These are phyloP conservation scores for Delphinella strobiligena DNA, from an alignment of 2,329 filamentous ascomycete species.

Conservation along the genomic window DNA sequence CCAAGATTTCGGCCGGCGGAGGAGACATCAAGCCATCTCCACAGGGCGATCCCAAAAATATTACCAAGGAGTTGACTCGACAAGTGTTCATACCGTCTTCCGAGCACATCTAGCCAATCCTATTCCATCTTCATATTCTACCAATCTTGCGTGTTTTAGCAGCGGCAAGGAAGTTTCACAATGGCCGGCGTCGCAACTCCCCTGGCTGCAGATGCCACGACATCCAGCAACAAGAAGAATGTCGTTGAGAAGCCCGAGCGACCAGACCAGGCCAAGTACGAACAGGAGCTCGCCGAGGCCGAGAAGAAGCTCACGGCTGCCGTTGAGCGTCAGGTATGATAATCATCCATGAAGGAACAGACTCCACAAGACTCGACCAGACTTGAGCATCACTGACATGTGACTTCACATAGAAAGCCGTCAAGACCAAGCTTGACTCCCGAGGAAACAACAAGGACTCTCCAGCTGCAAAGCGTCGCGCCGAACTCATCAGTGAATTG, in stretches of 20 bases:
- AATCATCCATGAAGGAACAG: too few relatives aligned
- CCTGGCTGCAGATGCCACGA: slow-evolving; percentile 20
- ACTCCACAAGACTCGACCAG: too few relatives aligned
- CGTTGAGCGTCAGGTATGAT: slow-evolving; percentile 57
- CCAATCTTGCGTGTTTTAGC: background rate
- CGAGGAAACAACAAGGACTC: slow-evolving; percentile 73
- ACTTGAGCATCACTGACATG: background rate
- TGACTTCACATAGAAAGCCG: slow-evolving; percentile 50
- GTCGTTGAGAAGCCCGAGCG: slow-evolving; percentile 56
- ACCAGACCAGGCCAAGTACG: slow-evolving; percentile 78
- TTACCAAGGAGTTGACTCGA: background rate
- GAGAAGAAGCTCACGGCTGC: slow-evolving; percentile 77
- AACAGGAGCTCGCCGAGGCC: slow-evolving; percentile 63
- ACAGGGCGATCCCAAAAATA: background rate
- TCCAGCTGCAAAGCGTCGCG: slow-evolving; percentile 67
- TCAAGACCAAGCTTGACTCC: slow-evolving; percentile 83
- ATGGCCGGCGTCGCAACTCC: slow-evolving; percentile 26
- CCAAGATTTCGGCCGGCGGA: background rate
- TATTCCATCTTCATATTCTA: too few relatives aligned
- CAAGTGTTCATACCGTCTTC: background rate
- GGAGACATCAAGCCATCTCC: background rate
- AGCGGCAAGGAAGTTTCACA: slow-evolving; percentile 3
- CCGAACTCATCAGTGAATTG: slow-evolving; percentile 73
- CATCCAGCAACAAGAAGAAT: slow-evolving; percentile 19
- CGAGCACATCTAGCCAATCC: too few relatives aligned